Evolutionary conservation across 2,329 filamentous ascomycete genomes (phyloP).

Genomic region (Akanthomyces lecanii): DNA sequence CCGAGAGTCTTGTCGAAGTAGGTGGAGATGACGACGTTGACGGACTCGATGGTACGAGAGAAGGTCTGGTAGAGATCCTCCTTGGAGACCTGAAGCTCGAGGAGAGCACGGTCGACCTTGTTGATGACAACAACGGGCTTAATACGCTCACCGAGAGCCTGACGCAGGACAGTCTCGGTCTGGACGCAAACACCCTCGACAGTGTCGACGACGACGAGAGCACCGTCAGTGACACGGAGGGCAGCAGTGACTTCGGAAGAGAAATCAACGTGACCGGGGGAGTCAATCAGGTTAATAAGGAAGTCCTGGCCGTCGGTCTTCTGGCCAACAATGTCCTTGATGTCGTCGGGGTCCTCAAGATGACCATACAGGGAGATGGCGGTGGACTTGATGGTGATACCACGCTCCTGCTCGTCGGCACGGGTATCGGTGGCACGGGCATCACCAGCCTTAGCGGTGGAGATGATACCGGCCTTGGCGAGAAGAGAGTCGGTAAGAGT

Average conservation of each 20-base stretch:
- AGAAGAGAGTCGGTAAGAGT: constrained; percentile 99
- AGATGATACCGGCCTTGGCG: constrained; percentile 99
- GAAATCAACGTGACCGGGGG: constrained; percentile 99
- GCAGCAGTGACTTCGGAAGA: constrained; percentile 99
- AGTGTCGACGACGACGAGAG: constrained; percentile 98
- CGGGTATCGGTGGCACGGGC: constrained; percentile 95
- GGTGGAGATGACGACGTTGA: constrained; percentile 99
- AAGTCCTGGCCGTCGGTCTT: constrained; percentile 91
- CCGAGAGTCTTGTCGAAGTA: constrained; percentile 96
- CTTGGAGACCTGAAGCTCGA: constrained; percentile 97
- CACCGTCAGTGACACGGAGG: constrained; percentile 99
- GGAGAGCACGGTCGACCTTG: constrained; percentile 99
- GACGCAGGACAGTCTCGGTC: constrained; percentile 98
- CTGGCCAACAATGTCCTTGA: constrained; percentile 90
- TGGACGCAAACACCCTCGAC: constrained; percentile 99
- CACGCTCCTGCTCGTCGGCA: constrained; percentile 97
- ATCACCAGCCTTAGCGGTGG: constrained; percentile 93
- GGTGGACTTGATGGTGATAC: constrained; percentile 99
- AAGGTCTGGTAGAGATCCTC: constrained; percentile 99
- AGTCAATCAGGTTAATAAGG: constrained; percentile 99
- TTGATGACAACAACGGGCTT: constrained; percentile 99
- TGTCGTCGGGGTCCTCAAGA: constrained; percentile 74
- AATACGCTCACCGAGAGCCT: constrained; percentile 99
- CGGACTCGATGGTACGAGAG: constrained; percentile 98
- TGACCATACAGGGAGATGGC: constrained; percentile 96